Evolutionary conservation across 1,139 yeast genomes (phyloP).

Genomic region (Debaryomycetaceae sp.): DNA sequence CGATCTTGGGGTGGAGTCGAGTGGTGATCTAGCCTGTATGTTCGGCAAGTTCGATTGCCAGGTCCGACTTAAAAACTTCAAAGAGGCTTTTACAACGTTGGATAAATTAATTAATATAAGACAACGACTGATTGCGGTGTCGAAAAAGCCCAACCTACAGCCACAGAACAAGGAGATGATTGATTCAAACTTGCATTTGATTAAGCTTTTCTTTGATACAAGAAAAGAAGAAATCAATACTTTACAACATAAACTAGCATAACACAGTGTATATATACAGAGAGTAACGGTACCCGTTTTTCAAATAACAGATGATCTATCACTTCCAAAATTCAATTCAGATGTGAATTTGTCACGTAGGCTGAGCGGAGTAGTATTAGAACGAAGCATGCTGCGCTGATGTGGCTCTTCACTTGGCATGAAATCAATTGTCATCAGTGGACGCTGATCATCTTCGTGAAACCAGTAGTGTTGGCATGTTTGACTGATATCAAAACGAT

Average conservation of each 20-base stretch:
- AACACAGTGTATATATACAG: not conserved
- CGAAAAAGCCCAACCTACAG: conserved; percentile 17
- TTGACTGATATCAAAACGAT: conserved; percentile 49
- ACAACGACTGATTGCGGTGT: conserved; percentile 20
- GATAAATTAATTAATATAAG: conserved; percentile 22
- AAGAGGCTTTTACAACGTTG: conserved; percentile 25
- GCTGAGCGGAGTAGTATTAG: conserved; percentile 34
- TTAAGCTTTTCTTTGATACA: conserved; percentile 30
- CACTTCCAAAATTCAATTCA: conserved; percentile 17
- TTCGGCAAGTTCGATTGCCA: conserved; percentile 72
- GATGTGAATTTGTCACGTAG: conserved; percentile 32
- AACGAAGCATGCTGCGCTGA: conserved; percentile 15
- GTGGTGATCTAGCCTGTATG: conserved; percentile 56
- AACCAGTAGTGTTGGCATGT: conserved; percentile 64
- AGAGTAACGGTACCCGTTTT: not conserved
- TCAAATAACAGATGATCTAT: conserved; percentile 6
- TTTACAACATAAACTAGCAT: conserved; percentile 3
- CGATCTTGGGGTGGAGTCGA: conserved; percentile 67
- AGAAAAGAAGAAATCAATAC: conserved; percentile 21
- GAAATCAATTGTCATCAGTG: conserved; percentile 1
- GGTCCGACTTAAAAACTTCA: conserved; percentile 23
- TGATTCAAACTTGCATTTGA: conserved; percentile 20
- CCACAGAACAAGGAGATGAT: conserved; percentile 22
- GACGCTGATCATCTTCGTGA: conserved; percentile 9
- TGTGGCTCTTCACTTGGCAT: not conserved